phyloP scores from a whole-genome alignment of 1,139 yeast genomes.

The Keqinozyma sinolaborantium region DNA sequence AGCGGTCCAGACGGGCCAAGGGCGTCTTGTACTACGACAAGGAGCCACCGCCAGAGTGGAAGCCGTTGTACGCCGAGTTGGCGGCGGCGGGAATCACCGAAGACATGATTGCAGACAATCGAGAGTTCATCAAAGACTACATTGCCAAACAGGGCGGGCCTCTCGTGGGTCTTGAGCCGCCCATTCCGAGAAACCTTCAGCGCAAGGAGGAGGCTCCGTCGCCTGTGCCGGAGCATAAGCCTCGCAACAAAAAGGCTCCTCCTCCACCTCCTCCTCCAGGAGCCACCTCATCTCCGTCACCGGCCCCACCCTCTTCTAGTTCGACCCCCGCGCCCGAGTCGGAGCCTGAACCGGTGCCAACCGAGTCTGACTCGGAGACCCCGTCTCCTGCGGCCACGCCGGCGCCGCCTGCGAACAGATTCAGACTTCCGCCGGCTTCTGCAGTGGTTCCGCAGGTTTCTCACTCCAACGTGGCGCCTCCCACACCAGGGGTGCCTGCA shows the following conservation, averaged over 20 bases:
- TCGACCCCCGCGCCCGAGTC: slow-evolving; percentile 8
- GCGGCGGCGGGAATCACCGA: slow-evolving; percentile 80
- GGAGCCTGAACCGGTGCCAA: background rate
- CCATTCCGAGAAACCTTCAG: slow-evolving; percentile 62
- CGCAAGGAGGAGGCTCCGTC: slow-evolving; percentile 9
- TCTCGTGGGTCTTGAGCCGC: slow-evolving; percentile 81
- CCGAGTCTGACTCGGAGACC: background rate
- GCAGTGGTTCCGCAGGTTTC: slow-evolving; percentile 28
- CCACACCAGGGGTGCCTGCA: slow-evolving; percentile 2
- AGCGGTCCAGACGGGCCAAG: slow-evolving; percentile 51
- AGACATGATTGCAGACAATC: slow-evolving; percentile 85
- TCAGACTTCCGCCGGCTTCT: slow-evolving; percentile 24
- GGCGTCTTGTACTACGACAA: slow-evolving; percentile 73
- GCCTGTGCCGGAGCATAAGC: slow-evolving; percentile 12
- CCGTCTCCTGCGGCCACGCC: slow-evolving; percentile 5
- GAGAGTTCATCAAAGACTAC: slow-evolving; percentile 77
- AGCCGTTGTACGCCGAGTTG: slow-evolving; percentile 67
- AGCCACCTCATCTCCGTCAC: slow-evolving; percentile 11
- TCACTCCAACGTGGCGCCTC: slow-evolving; percentile 25
- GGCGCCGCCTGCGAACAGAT: slow-evolving; percentile 14
- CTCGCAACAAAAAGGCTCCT: slow-evolving; percentile 32
- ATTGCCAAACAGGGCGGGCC: slow-evolving; percentile 80
- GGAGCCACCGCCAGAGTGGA: slow-evolving; percentile 85
- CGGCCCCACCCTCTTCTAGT: slow-evolving; percentile 8
- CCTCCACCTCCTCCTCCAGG: slow-evolving; percentile 46